Evolutionary conservation across 2,329 filamentous ascomycete genomes (phyloP).

Genomic region (Nemania serpens): DNA sequence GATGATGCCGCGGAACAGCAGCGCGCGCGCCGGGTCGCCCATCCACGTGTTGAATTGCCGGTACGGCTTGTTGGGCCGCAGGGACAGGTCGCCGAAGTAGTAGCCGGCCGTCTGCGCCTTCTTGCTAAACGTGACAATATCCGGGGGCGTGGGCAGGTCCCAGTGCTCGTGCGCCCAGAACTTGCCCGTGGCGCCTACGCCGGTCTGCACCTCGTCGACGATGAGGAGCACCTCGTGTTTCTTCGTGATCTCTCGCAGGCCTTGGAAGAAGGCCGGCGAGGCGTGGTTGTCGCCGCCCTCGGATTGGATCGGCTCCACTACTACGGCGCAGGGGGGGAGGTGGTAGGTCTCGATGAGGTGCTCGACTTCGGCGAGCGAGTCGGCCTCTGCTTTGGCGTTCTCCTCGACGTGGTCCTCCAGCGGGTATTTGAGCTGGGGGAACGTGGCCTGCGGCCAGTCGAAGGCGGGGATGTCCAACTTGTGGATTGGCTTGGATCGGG

Average conservation of each 20-base stretch:
- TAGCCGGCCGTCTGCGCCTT: constrained; percentile 94
- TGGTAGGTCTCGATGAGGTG: constrained; percentile 78
- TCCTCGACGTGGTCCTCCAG: constrained; percentile 78
- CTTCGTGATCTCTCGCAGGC: constrained; percentile 77
- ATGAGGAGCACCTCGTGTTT: constrained; percentile 82
- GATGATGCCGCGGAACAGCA: constrained; percentile 86
- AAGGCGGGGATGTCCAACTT: constrained; percentile 95
- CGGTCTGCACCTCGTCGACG: constrained; percentile 93
- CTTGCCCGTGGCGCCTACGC: constrained; percentile 87
- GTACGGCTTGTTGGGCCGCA: constrained; percentile 91
- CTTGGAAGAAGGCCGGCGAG: constrained; percentile 82
- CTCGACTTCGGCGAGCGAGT: constrained; percentile 82
- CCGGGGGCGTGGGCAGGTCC: constrained; percentile 76
- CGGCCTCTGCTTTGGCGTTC: constrained; percentile 81
- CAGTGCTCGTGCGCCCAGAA: constrained; percentile 99
- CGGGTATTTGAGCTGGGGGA: constrained; percentile 85
- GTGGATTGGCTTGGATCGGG: constrained; percentile 90
- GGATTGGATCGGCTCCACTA: constrained; percentile 90
- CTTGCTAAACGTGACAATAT: constrained; percentile 95
- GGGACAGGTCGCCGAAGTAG: constrained; percentile 80
- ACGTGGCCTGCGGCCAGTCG: constrained; percentile 90
- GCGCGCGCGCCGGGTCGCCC: constrained; percentile 83
- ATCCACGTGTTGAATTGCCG: constrained; percentile 98
- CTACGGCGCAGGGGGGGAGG: constrained; percentile 77
- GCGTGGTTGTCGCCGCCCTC: constrained; percentile 96